Conservation (phyloP, 75 land plant species). For the Ceratopteris richardii region DNA sequence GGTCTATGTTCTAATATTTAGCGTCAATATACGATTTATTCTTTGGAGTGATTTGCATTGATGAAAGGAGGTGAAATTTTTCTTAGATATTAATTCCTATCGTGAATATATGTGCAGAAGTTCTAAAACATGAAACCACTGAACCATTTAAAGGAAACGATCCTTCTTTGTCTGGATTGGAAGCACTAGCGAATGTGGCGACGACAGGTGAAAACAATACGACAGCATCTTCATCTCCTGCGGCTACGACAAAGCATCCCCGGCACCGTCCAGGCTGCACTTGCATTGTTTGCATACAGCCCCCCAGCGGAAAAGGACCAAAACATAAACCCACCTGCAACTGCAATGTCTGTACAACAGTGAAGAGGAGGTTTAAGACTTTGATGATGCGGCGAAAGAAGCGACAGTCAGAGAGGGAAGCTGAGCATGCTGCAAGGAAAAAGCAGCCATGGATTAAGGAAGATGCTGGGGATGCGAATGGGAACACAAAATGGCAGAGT, state of each 20-base stretch:
- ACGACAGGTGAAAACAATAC: conserved; percentile 16
- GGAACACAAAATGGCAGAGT: conserved; percentile 6
- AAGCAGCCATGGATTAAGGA: conserved; percentile 28
- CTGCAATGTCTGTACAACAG: conserved; percentile 71
- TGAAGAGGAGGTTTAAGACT: conserved; percentile 74
- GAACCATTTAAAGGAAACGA: background rate
- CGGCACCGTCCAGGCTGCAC: conserved; percentile 83
- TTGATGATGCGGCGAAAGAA: conserved; percentile 76
- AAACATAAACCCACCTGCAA: conserved; percentile 73
- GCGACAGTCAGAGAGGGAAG: conserved; percentile 68
- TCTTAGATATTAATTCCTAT: too few species aligned
- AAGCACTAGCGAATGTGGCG: conserved; percentile 20
- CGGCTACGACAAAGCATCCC: conserved; percentile 79
- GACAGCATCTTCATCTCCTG: conserved; percentile 23
- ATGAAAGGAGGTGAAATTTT: too few species aligned
- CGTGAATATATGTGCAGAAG: background rate
- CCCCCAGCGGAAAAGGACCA: conserved; percentile 90
- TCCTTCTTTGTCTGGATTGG: conserved; percentile 11
- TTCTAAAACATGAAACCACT: background rate
- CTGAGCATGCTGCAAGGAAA: conserved; percentile 40
- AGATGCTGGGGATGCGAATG: conserved; percentile 20
- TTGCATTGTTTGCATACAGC: conserved; percentile 93
- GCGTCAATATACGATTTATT: too few species aligned
- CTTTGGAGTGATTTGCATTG: too few species aligned
- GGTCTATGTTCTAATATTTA: too few species aligned